Percentiles rank a stretch among this genome's conserved stretches.
Conservation (phyloP, 2,329 filamentous ascomycete genomes). For the Epichloe sp. region DNA sequence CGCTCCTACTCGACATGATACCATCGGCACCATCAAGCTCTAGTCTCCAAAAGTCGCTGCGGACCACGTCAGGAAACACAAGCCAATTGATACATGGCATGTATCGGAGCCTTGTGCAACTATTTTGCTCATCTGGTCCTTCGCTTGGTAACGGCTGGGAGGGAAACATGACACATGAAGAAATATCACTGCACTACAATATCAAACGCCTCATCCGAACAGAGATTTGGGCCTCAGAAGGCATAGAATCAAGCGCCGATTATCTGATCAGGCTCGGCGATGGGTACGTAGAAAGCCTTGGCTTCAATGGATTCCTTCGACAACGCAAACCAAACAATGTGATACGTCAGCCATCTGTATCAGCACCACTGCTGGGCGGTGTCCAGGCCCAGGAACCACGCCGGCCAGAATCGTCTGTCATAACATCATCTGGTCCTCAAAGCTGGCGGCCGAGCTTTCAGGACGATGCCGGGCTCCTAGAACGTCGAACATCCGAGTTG, state of each 20-base stretch:
- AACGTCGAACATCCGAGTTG: conserved; percentile 6
- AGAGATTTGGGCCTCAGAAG: conserved; percentile 32
- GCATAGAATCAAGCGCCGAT: conserved; percentile 33
- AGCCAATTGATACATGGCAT: conserved; percentile 4
- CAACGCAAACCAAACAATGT: conserved; percentile 6
- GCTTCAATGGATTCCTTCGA: conserved; percentile 22
- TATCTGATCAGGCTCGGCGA: conserved; percentile 37
- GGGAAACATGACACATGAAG: conserved; percentile 29
- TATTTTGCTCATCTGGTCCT: conserved; percentile 31
- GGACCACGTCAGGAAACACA: neutral
- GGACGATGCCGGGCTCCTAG: conserved; percentile 7
- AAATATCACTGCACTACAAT: conserved; percentile 27
- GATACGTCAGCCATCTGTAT: conserved; percentile 4
- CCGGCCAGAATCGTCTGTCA: conserved; percentile 4
- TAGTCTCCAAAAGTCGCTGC: neutral
- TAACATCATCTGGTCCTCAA: neutral
- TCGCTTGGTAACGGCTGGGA: conserved; percentile 31
- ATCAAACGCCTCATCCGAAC: conserved; percentile 33
- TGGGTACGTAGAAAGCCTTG: conserved; percentile 23
- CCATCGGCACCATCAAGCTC: neutral
- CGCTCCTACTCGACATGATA: conserved; percentile 34
- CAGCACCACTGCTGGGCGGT: conserved; percentile 3
- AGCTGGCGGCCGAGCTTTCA: conserved; percentile 6
- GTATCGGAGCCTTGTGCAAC: conserved; percentile 27
- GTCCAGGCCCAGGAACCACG: conserved; percentile 4